Percentiles rank a stretch among this genome's conserved stretches.
phyloP scores from a whole-genome alignment of 345 rosid genomes.

The Brassica rapa region DNA sequence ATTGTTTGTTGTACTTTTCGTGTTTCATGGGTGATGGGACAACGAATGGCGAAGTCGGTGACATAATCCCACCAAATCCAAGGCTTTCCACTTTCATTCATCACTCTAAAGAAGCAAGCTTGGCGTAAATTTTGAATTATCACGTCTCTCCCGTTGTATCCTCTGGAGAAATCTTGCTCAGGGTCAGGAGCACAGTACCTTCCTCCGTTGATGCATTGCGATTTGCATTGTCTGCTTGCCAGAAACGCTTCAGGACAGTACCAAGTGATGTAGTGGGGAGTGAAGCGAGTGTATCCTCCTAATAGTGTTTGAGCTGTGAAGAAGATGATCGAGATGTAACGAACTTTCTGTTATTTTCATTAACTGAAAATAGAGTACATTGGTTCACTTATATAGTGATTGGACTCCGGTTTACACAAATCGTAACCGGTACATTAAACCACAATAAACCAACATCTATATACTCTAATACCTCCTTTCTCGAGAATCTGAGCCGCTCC shows the following conservation, averaged over 20 bases:
- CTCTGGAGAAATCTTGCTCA: conserved; percentile 56
- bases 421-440: too few relatives aligned
- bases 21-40: conserved; percentile 69
- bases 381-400: too few relatives aligned
- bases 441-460: too few relatives aligned
- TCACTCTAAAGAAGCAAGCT: conserved; percentile 55
- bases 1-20: conserved; percentile 54
- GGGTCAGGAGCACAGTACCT: conserved; percentile 67
- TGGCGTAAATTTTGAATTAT: conserved; percentile 57
- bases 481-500: conserved; percentile 68
- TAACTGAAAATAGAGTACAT: too few relatives aligned
- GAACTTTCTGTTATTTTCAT: too few relatives aligned
- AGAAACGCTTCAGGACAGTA: conserved; percentile 58
- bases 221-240: conserved; percentile 56
- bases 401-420: too few relatives aligned
- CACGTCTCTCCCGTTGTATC: conserved; percentile 64
- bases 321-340: too few relatives aligned
- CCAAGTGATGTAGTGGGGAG: conserved; percentile 67
- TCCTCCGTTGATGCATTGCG: conserved; percentile 60
- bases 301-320: too few relatives aligned
- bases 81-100: conserved; percentile 55
- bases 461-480: too few relatives aligned
- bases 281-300: conserved; percentile 60
- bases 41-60: conserved; percentile 58
- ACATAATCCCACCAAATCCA: conserved; percentile 79